These are phyloP conservation scores for Prunus mume DNA, from an alignment of 306 rosid genomes.

Conservation along the genomic window DNA sequence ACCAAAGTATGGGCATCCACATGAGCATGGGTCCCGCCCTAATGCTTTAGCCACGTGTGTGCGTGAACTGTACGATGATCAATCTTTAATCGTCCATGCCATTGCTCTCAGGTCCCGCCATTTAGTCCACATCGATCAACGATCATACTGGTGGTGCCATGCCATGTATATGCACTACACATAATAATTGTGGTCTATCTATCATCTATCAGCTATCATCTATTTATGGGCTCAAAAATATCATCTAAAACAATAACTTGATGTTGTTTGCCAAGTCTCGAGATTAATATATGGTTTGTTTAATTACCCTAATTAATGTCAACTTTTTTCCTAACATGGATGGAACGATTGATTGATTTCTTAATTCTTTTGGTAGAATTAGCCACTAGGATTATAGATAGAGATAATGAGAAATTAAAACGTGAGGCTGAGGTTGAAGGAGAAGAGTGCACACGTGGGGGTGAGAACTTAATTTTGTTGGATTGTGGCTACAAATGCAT, in stretches of 20 bases:
- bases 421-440: background rate
- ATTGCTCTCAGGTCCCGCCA: background rate
- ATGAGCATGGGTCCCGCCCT: conserved; percentile 15
- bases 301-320: background rate
- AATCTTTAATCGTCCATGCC: background rate
- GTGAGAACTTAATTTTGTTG: conserved; percentile 23
- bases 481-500: conserved; percentile 41
- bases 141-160: background rate
- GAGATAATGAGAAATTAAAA: no score
- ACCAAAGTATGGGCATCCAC: conserved; percentile 28
- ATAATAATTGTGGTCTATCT: no score
- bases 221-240: no score
- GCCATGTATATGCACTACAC: background rate
- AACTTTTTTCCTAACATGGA: background rate
- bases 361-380: no score
- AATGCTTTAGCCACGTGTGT: conserved; percentile 34
- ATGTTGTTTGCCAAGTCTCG: no score
- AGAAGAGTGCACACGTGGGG: conserved; percentile 42
- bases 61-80: conserved; percentile 11
- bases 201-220: no score
- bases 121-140: background rate
- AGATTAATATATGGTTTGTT: background rate
- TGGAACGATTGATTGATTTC: background rate
- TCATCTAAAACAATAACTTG: no score
- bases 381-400: no score